Base-by-base conservation (phyloP, 768 basidiomycete genomes). In the Lactarius psammicola region DNA sequence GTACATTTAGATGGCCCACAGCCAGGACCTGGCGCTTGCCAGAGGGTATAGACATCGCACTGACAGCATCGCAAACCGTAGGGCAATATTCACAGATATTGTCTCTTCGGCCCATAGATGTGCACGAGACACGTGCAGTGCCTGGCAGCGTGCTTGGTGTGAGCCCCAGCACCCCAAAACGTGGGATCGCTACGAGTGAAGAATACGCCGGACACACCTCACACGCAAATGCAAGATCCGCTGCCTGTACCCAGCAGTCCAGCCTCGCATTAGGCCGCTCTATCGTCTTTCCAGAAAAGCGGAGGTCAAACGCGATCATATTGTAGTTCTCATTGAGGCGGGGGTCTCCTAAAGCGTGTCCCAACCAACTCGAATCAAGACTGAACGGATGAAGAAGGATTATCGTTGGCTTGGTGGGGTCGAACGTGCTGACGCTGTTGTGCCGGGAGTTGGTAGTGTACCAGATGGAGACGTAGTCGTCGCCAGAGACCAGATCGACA, bases 201-300 rank as follows among this genome's bases (percentile, higher is more conserved):
- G 55, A 40, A 40, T 34, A 49, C 18, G 23, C 15, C 17, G 28
- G 59, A 78, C 84, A 53, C 66, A 87, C 89, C 75, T 85, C 83
- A 69, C 83, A 82, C 59, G 84, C 85, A 18, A 83, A 79, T 4
- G 88, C 90, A 42, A 92, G 71, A 77, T 92, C 90, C 40, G 89
- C 91, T 2, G 90, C 88, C 49, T 89, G 85, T 8, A 91, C 89
- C 85, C 89, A 93, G 65, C 80, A 83, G 75, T 93, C 90, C 71
- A 87, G 85, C 55, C 78, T 77, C 9, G 81, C 83, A 57, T 76
- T 84, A 4, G 81, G 82, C 60, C 84, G 80, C 67, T 78, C 81
- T 2, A 75, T 74, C 3, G 87, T 88, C 73, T 78, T 81, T 17
- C 90, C 90, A 31, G 80, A 79, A 11, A 82, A 80, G 13, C 91